Conservation (phyloP, 2,329 filamentous ascomycete genomes). For the Huntiella moniliformis region DNA sequence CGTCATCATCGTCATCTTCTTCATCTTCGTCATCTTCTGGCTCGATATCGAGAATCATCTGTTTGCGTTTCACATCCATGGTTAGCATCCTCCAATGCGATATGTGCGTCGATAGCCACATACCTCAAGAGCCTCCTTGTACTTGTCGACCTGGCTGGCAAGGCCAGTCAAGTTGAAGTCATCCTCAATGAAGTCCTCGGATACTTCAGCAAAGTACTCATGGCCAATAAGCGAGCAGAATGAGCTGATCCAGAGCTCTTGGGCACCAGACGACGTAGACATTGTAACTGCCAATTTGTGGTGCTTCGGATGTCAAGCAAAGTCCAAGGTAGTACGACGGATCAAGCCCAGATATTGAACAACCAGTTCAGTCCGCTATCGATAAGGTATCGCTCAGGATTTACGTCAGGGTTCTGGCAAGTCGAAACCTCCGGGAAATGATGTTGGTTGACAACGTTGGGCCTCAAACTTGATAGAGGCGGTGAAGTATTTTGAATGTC, state of each 20-base stretch:
- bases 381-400: too few species aligned
- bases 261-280: conserved; percentile 41
- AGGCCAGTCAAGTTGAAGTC: conserved; percentile 97
- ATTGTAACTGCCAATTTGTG: conserved; percentile 19
- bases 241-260: conserved; percentile 93
- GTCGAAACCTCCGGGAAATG: too few species aligned
- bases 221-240: conserved; percentile 92
- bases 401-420: too few species aligned
- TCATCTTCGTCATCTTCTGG: conserved; percentile 87
- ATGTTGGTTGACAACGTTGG: too few species aligned
- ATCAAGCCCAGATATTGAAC: neutral
- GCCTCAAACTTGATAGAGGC: too few species aligned
- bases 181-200: conserved; percentile 98
- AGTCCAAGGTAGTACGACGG: neutral
- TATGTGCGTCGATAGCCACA: conserved; percentile 17
- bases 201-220: conserved; percentile 97
- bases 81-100: conserved; percentile 12
- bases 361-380: too few species aligned
- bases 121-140: conserved; percentile 86
- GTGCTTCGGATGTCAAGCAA: neutral
- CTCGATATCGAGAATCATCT: conserved; percentile 97
- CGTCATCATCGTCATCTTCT: conserved; percentile 57
- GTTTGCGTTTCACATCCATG: neutral
- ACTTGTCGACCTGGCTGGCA: conserved; percentile 91
- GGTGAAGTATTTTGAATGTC: too few species aligned